Conservation (phyloP, 164 flowering plant species). For the Warburgia ugandensis region DNA sequence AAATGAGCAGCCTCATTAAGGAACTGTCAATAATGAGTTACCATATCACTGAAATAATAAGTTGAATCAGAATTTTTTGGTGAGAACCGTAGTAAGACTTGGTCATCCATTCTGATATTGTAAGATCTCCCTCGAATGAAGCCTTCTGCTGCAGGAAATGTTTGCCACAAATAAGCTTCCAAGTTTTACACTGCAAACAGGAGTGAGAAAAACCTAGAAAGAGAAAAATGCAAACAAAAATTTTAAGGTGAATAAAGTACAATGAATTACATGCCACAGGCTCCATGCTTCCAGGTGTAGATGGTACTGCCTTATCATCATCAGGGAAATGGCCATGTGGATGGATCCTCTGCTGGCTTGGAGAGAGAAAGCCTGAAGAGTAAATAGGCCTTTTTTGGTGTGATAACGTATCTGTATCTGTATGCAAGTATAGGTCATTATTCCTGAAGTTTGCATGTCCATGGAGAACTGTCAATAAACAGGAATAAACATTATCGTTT, state of each 20-base stretch:
- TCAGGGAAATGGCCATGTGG: conserved; percentile 28
- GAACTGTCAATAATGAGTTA: too few relatives aligned
- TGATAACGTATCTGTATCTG: conserved; percentile 36
- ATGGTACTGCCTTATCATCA: conserved; percentile 42
- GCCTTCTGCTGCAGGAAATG: conserved; percentile 91
- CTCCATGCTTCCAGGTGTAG: conserved; percentile 41
- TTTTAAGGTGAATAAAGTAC: conserved; percentile 18
- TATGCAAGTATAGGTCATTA: conserved; percentile 12
- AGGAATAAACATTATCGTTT: not conserved
- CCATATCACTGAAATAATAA: conserved; percentile 90
- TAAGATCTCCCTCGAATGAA: conserved; percentile 92
- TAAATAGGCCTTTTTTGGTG: conserved; percentile 18
- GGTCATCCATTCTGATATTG: conserved; percentile 92
- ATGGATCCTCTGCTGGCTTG: conserved; percentile 37
- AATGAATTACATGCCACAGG: conserved; percentile 63
- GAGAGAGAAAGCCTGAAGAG: conserved; percentile 34
- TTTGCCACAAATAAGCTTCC: conserved; percentile 37
- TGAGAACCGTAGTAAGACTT: conserved; percentile 86
- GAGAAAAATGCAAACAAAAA: not conserved
- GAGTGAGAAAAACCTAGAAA: not conserved
- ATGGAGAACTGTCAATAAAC: conserved; percentile 2
- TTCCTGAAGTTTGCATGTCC: conserved; percentile 9
- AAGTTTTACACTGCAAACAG: conserved; percentile 1
- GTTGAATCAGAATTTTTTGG: conserved; percentile 91
- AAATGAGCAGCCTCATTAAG: not conserved